Evolutionary conservation across 1,284 basidiomycete species (phyloP).

Genomic region (Puccinia polysora): DNA sequence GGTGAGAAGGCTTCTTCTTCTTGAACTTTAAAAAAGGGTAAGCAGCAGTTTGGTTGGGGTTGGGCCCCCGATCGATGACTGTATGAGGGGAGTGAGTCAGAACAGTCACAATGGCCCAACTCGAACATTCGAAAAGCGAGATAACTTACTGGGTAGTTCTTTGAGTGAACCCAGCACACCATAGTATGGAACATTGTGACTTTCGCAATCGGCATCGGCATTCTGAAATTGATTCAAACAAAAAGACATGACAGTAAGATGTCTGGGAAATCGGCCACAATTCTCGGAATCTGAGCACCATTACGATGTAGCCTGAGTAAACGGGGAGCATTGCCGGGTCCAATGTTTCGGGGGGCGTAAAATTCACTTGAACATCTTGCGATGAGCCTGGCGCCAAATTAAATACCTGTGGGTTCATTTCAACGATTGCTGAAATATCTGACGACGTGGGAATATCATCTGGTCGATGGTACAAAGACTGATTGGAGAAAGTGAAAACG

Average conservation of each 20-base stretch:
- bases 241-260: neutral
- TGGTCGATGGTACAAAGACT: conserved; percentile 14
- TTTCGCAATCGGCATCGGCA: conserved; percentile 31
- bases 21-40: neutral
- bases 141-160: conserved; percentile 18
- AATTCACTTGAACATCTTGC: conserved; percentile 4
- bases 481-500: conserved; percentile 1
- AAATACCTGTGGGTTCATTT: conserved; percentile 1
- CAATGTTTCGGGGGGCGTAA: conserved; percentile 9
- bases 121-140: no score
- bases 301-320: conserved; percentile 39
- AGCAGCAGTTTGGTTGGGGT: neutral
- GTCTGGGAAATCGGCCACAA: no score
- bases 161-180: conserved; percentile 39
- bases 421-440: conserved; percentile 10
- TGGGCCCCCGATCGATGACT: neutral
- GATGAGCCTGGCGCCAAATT: conserved; percentile 9
- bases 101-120: neutral
- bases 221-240: conserved; percentile 19
- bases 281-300: conserved; percentile 6
- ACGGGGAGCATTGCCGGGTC: conserved; percentile 1
- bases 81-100: neutral
- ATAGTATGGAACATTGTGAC: conserved; percentile 37
- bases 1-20: neutral
- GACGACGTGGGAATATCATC: neutral